Evolutionary conservation across 2,329 filamentous ascomycete genomes (phyloP).

Genomic region (Cercospora beticola): DNA sequence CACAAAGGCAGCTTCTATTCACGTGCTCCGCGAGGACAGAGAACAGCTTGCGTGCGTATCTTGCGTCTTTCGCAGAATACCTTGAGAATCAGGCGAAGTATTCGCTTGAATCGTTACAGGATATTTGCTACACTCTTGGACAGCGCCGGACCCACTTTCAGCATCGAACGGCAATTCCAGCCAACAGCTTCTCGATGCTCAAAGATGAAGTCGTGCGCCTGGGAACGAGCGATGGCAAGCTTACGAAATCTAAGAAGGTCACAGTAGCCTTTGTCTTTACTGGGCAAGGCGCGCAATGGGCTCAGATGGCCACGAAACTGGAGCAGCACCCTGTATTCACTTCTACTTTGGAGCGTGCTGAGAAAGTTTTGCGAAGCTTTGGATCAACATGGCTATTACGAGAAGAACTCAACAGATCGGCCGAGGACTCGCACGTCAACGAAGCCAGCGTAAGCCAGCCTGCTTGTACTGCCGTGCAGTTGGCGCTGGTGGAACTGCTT

Average conservation of each 20-base stretch:
- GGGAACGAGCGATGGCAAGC: not conserved
- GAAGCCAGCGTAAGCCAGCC: conserved; percentile 50
- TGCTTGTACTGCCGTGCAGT: conserved; percentile 56
- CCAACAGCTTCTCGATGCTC: not conserved
- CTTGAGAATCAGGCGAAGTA: not conserved
- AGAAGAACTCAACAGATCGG: conserved; percentile 18
- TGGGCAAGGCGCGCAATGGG: conserved; percentile 22
- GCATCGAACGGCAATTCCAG: not conserved
- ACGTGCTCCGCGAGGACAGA: not conserved
- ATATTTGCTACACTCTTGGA: not conserved
- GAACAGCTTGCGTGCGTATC: not conserved
- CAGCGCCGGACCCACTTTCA: not conserved
- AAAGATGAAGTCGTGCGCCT: not conserved
- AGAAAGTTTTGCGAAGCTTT: not conserved
- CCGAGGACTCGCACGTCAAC: conserved; percentile 10
- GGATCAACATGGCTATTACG: not conserved
- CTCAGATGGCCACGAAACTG: conserved; percentile 13
- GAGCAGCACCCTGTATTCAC: not conserved
- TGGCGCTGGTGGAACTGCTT: conserved; percentile 50
- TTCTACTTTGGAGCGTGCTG: not conserved
- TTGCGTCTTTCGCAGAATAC: not conserved
- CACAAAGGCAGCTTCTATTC: not conserved
- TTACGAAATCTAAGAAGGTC: not conserved
- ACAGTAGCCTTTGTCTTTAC: conserved; percentile 12
- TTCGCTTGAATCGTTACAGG: not conserved